A percentile compares a stretch with the other conserved stretches of the same genome.
Conservation (phyloP, 208 protist genomes). For the Porcisia deanei region DNA sequence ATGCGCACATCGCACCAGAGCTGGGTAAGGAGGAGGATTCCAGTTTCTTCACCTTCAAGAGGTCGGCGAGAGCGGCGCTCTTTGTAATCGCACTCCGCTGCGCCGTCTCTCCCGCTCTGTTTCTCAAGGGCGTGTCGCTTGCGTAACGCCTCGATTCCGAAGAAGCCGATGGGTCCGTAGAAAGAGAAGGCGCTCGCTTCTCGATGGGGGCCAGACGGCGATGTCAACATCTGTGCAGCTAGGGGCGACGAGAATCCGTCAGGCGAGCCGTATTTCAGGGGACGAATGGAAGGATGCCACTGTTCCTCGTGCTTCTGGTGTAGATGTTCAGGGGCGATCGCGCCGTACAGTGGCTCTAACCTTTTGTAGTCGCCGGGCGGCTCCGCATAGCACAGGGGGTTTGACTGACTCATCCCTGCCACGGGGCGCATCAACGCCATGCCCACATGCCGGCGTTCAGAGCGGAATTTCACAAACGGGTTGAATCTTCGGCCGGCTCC, state of each 20-base stretch:
- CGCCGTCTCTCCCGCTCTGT: constrained; percentile 24
- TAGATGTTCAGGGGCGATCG: background rate
- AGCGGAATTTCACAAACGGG: constrained; percentile 23
- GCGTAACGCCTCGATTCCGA: constrained; percentile 35
- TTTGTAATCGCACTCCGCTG: constrained; percentile 34
- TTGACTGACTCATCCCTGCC: background rate
- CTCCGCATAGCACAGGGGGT: background rate
- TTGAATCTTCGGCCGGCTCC: constrained; percentile 35
- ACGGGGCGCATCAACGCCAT: too few relatives aligned
- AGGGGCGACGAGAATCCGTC: constrained; percentile 19
- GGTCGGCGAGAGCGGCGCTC: constrained; percentile 12
- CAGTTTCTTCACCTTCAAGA: background rate
- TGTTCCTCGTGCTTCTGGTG: background rate
- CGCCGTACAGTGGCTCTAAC: background rate
- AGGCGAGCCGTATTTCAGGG: constrained; percentile 10
- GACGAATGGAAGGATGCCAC: background rate
- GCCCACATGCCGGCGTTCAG: too few relatives aligned
- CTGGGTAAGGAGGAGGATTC: constrained; percentile 32
- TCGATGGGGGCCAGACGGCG: background rate
- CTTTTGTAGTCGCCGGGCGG: background rate
- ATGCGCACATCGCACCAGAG: constrained; percentile 41
- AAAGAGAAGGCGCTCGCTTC: constrained; percentile 18
- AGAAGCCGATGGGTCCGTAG: constrained; percentile 42
- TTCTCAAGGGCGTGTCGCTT: constrained; percentile 29
- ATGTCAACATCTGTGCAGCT: background rate